Conservation (phyloP, 768 basidiomycete genomes). For the Leccinum imitatum region DNA sequence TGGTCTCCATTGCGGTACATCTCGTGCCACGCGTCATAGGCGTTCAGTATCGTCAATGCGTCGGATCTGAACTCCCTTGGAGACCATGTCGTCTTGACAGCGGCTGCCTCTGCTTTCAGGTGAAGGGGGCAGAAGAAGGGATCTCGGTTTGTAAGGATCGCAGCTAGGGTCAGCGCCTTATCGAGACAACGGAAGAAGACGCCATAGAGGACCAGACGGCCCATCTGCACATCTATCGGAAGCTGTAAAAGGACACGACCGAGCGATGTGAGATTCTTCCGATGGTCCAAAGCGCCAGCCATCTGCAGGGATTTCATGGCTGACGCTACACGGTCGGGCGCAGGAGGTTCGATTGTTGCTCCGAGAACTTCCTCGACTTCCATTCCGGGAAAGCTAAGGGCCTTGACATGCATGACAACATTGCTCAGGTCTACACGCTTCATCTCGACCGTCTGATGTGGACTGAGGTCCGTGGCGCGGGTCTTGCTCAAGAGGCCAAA, state of each 20-base stretch:
- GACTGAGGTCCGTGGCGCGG: constrained; percentile 58
- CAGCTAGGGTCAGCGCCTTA: constrained; percentile 85
- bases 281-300: constrained; percentile 82
- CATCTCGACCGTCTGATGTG: constrained; percentile 95
- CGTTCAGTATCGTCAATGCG: constrained; percentile 71
- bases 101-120: constrained; percentile 66
- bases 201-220: constrained; percentile 85
- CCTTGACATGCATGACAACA: constrained; percentile 96
- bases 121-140: constrained; percentile 86
- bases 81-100: constrained; percentile 76
- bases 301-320: constrained; percentile 79
- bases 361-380: constrained; percentile 84
- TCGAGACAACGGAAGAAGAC: constrained; percentile 93
- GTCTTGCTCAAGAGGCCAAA: constrained; percentile 74
- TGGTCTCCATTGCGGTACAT: constrained; percentile 69
- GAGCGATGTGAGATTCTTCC: constrained; percentile 78
- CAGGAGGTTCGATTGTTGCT: constrained; percentile 87
- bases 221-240: constrained; percentile 88
- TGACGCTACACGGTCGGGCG: constrained; percentile 65
- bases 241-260: constrained; percentile 86
- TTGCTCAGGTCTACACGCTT: constrained; percentile 86
- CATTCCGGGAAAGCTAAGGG: constrained; percentile 84
- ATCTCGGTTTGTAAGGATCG: constrained; percentile 85
- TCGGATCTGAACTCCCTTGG: constrained; percentile 83
- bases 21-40: constrained; percentile 80